Evolutionary conservation across 164 flowering plant species (phyloP).

Genomic region (Magnolia changhungtana): DNA sequence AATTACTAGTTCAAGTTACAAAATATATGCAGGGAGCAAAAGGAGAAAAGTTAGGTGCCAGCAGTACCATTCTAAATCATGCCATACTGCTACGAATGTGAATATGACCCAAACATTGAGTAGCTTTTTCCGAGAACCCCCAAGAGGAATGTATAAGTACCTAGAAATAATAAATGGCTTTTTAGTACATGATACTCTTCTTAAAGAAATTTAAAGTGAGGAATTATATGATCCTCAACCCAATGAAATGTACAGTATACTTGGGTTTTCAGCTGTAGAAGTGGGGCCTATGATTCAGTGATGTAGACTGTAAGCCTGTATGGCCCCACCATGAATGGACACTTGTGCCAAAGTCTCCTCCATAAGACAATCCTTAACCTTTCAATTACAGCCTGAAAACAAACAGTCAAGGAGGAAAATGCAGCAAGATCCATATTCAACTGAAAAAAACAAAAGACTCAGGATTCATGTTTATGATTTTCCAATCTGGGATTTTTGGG

Average conservation of each 20-base stretch:
- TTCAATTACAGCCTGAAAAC: background rate
- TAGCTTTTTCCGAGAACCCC: slow-evolving; percentile 80
- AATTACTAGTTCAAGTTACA: background rate
- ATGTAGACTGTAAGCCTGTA: background rate
- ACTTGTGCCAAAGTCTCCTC: background rate
- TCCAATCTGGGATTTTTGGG: background rate
- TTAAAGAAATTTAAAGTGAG: background rate
- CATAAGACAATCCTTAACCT: background rate
- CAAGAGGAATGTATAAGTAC: slow-evolving; percentile 96
- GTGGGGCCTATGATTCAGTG: background rate
- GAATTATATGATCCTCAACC: background rate
- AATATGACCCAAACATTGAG: slow-evolving; percentile 89
- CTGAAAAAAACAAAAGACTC: background rate
- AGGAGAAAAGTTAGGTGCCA: slow-evolving; percentile 7
- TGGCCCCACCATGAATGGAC: background rate
- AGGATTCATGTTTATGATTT: too few relatives aligned
- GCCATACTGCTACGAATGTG: slow-evolving; percentile 99
- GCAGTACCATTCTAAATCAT: slow-evolving; percentile 89
- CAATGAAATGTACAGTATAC: background rate
- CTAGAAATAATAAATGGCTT: slow-evolving; percentile 29
- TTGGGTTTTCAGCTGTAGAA: background rate
- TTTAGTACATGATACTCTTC: background rate
- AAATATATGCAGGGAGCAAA: background rate
- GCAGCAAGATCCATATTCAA: background rate
- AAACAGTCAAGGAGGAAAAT: background rate